Evolutionary conservation across 2,329 filamentous ascomycete species (phyloP).

Genomic region (Moelleriella libera): DNA sequence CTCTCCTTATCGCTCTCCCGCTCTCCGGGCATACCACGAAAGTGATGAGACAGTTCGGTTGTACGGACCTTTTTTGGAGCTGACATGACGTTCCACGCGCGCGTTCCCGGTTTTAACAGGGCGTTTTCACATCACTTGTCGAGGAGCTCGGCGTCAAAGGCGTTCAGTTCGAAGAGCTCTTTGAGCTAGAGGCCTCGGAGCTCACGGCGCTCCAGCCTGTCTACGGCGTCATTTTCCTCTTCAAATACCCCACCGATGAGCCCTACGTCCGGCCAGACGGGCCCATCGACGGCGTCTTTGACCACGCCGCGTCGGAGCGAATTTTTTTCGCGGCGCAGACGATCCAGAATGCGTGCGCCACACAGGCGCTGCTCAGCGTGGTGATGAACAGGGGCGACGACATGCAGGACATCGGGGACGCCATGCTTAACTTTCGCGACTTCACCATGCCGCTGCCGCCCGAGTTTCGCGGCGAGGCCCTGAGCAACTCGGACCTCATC

Average conservation of each 20-base stretch:
- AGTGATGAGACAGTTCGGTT: no score
- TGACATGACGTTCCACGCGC: neutral
- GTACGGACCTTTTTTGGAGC: no score
- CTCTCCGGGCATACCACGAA: no score
- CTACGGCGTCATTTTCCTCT: constrained; percentile 97
- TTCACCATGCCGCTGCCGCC: constrained; percentile 76
- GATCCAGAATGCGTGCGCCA: constrained; percentile 97
- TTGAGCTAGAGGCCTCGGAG: constrained; percentile 68
- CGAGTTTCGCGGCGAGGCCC: constrained; percentile 49
- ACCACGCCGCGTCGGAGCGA: constrained; percentile 56
- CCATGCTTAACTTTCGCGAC: constrained; percentile 67
- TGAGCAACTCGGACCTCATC: constrained; percentile 52
- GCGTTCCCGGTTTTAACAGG: constrained; percentile 28
- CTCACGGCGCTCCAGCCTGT: constrained; percentile 61
- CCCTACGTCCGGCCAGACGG: constrained; percentile 43
- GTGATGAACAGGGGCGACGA: constrained; percentile 67
- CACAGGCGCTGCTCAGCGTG: constrained; percentile 84
- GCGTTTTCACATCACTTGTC: constrained; percentile 94
- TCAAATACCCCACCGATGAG: constrained; percentile 76
- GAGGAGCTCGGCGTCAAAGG: constrained; percentile 81
- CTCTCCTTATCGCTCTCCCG: neutral
- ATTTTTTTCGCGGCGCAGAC: constrained; percentile 95
- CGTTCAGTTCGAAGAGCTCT: constrained; percentile 93
- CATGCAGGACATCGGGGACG: constrained; percentile 53
- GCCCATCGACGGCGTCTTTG: constrained; percentile 71